phyloP scores from a whole-genome alignment of 73 alveolate species.

The Paraurostyla sp. region DNA sequence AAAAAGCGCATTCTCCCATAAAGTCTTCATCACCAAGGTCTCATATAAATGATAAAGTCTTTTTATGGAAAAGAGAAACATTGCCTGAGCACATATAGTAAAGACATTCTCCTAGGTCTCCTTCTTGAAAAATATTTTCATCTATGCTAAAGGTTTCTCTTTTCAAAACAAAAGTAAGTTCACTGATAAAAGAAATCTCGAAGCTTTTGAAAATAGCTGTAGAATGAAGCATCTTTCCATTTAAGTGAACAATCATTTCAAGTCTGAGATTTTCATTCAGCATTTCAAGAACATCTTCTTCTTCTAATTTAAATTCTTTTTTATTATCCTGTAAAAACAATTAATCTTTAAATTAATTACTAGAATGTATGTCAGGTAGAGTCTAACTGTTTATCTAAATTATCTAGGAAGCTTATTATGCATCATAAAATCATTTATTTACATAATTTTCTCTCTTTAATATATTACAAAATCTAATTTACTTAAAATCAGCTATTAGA shows the following conservation, averaged over 20 bases:
- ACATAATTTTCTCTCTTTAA: slow-evolving; percentile 63
- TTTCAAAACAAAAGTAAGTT: slow-evolving; percentile 48
- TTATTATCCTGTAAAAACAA: slow-evolving; percentile 37
- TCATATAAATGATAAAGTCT: slow-evolving; percentile 60
- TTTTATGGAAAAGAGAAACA: slow-evolving; percentile 69
- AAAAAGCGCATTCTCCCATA: slow-evolving; percentile 78
- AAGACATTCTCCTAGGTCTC: slow-evolving; percentile 69
- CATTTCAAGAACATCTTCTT: slow-evolving; percentile 56
- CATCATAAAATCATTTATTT: slow-evolving; percentile 81
- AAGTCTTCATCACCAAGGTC: slow-evolving; percentile 68
- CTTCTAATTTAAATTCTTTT: slow-evolving; percentile 44
- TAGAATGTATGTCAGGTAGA: slow-evolving; percentile 75
- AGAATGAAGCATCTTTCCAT: slow-evolving; percentile 51
- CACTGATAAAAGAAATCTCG: slow-evolving; percentile 20
- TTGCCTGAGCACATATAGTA: slow-evolving; percentile 77
- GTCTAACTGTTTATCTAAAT: slow-evolving; percentile 76
- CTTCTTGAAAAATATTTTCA: slow-evolving; percentile 67
- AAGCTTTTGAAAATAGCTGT: slow-evolving; percentile 50
- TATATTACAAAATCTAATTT: neutral
- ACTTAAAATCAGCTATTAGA: slow-evolving; percentile 73
- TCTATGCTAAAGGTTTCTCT: slow-evolving; percentile 45
- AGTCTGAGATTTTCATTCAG: slow-evolving; percentile 60
- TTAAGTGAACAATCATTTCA: slow-evolving; percentile 56
- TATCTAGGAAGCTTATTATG: slow-evolving; percentile 79
- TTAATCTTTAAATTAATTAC: neutral